A percentile compares a stretch with the other conserved stretches of the same genome.
Evolutionary conservation across 441 rosid species (phyloP).

Genomic region (Corymbia citriodora): DNA sequence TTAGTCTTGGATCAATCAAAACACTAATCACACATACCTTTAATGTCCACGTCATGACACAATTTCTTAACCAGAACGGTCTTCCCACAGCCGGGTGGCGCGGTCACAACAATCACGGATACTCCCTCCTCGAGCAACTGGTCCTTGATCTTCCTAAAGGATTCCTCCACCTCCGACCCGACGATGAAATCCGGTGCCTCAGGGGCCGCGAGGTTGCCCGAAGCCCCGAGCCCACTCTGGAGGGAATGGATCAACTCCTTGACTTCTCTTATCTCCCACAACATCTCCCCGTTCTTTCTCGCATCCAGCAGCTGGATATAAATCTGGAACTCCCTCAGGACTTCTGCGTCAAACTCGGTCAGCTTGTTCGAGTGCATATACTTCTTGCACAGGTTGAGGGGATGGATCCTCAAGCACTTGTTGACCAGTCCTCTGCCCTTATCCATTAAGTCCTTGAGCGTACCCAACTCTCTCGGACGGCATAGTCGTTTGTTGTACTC

Average conservation of each 20-base stretch:
- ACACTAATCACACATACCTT: not conserved
- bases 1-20: not conserved
- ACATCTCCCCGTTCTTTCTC: not conserved
- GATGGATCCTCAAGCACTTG: not conserved
- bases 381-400: not conserved
- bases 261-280: not conserved
- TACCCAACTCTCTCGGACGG: not conserved
- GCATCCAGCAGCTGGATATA: not conserved
- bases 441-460: not conserved
- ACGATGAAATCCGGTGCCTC: conserved; percentile 5
- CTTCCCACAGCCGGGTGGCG: conserved; percentile 6
- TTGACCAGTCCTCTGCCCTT: not conserved
- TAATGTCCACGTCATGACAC: conserved; percentile 5
- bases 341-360: not conserved
- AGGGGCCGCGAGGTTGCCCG: not conserved
- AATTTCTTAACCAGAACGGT: conserved; percentile 2
- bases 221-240: not conserved
- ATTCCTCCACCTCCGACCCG: not conserved
- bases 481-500: not conserved
- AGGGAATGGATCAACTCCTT: not conserved
- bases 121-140: not conserved
- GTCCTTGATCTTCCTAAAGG: not conserved
- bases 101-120: not conserved
- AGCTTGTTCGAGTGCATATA: not conserved
- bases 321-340: not conserved